Base-by-base conservation (phyloP, 495 filamentous ascomycete genomes). In the Penicillium parvum region DNA sequence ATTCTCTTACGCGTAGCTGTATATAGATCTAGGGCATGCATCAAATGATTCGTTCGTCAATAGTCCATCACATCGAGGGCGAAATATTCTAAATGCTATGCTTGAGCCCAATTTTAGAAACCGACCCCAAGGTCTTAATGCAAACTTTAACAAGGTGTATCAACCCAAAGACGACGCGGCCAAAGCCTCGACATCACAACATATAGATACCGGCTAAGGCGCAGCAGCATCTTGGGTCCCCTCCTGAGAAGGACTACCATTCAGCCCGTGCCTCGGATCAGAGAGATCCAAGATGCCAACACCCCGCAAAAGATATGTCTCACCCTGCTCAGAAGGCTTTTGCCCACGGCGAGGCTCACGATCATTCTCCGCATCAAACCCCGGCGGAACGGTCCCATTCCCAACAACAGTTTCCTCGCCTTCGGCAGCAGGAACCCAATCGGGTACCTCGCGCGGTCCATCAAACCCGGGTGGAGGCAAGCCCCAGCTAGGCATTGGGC, bases 401-500 rank as follows among this genome's bases (percentile, higher is more conserved):
- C 68, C 66, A 42, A 64, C 50, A 6, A 73, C 47, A 23, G 58
- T 42, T 45, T 71, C 65, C 38, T 71, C 64, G 0, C 50, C 56
- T 15, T 62, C 60, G 4, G 57, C 45, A 6, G 49, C 66, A 40
- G 55, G 49, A 19, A 52, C 55, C 70, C 70, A 73, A 19, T 64
- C 61, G 0, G 68, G 66, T 7, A 80, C 77, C 27, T 77, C 68
- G 1, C 62, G 73, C 15, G 81, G 81, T 0, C 82, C 82, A n/a
- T 72, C 72, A 46, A 68, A 50, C 0, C 79, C 82, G 28, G 38
- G 23, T 11, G 90, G 89, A 1, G 90, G 89, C 37, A 90, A 58
- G 21, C 87, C 92, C 92, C 92, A 98, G 7, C 65, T 67, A 5
- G 92, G 94, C 60, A 96, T 71, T 16, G 78, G 74, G 47, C 90